Conservation (phyloP, 306 rosid genomes). For the Ziziphus jujuba region DNA sequence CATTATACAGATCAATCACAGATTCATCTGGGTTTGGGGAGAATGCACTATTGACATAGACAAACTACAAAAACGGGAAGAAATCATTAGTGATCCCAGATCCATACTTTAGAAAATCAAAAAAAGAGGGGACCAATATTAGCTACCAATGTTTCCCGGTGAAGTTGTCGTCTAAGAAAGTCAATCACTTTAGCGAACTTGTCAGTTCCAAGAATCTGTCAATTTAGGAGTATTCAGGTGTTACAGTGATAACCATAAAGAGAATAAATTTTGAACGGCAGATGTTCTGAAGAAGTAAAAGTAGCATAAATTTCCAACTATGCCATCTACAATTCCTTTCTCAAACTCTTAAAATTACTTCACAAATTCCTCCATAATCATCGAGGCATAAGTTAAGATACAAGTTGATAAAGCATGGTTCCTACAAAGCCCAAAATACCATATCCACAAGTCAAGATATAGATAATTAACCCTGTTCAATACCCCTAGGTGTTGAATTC, state of each 20-base stretch:
- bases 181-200: slow-evolving; percentile 94
- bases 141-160: slow-evolving; percentile 83
- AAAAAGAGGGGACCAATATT: slow-evolving; percentile 1
- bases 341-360: too few species aligned
- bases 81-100: slow-evolving; percentile 23
- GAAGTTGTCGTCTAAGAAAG: slow-evolving; percentile 86
- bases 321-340: too few species aligned
- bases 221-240: slow-evolving; percentile 9
- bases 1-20: slow-evolving; percentile 79
- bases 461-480: too few species aligned
- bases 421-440: too few species aligned
- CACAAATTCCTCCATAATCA: too few species aligned
- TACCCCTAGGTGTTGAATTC: too few species aligned
- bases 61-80: slow-evolving; percentile 64
- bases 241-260: background rate
- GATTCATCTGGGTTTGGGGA: slow-evolving; percentile 93
- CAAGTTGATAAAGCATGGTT: too few species aligned
- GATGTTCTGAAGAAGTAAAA: background rate
- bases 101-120: background rate
- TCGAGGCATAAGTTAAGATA: too few species aligned
- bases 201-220: slow-evolving; percentile 80
- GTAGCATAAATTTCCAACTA: background rate
- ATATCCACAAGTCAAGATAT: too few species aligned
- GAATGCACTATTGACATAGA: slow-evolving; percentile 87
- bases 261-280: background rate